A percentile compares a stretch with the other conserved stretches of the same genome.
These are phyloP conservation scores for Xylaria intraflava DNA, from an alignment of 495 filamentous ascomycete genomes.

Conservation along the genomic window DNA sequence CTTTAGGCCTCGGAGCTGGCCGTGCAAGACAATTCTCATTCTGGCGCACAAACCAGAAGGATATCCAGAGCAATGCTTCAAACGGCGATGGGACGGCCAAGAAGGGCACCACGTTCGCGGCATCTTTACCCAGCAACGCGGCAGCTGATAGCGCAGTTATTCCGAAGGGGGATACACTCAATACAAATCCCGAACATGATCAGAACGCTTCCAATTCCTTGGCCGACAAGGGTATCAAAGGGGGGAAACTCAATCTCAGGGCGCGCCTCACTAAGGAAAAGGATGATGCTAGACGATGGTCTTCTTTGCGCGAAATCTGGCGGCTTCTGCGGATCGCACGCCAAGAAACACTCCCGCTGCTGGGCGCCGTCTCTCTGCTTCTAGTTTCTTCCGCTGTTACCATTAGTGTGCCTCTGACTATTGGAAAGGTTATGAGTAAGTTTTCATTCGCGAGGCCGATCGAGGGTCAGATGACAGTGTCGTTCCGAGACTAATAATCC, in stretches of 20 bases:
- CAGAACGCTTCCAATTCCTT: background rate
- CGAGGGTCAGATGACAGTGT: background rate
- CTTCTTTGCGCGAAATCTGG: conserved; percentile 72
- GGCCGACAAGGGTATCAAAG: conserved; percentile 70
- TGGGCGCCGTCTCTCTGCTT: conserved; percentile 72
- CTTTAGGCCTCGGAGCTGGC: background rate
- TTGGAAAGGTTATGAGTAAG: conserved; percentile 77
- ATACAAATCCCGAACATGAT: background rate
- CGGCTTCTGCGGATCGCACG: conserved; percentile 82
- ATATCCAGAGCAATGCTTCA: conserved; percentile 22
- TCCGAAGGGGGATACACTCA: background rate
- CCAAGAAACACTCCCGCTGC: conserved; percentile 74
- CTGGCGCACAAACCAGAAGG: background rate
- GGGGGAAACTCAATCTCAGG: conserved; percentile 82
- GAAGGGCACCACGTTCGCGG: background rate
- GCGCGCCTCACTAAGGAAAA: conserved; percentile 81
- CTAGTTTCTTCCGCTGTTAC: conserved; percentile 83
- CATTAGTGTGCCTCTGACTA: conserved; percentile 92
- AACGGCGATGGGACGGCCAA: background rate
- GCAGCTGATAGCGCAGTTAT: background rate
- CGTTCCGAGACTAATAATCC: conserved; percentile 3
- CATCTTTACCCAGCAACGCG: background rate
- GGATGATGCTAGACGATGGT: conserved; percentile 48
- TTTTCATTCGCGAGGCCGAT: background rate
- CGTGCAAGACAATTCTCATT: background rate